A percentile compares a stretch with the other conserved stretches of the same genome.
Conservation (phyloP, 345 rosid species). For the Heritiera fomes region DNA sequence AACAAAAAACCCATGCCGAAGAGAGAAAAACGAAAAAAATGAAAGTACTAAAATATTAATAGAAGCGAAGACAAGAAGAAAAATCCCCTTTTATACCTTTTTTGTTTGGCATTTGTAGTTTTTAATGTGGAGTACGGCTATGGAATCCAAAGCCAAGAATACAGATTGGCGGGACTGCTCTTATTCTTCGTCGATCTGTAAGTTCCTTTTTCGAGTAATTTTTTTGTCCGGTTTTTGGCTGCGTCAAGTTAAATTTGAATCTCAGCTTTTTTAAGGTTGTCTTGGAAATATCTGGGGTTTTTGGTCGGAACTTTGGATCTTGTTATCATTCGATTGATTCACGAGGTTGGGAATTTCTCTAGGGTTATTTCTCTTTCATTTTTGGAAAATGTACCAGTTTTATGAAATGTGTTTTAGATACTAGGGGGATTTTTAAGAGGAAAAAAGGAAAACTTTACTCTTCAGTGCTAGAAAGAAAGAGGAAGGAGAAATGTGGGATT, state of each 20-base stretch:
- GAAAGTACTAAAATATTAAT: neutral
- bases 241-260: neutral
- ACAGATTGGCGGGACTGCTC: neutral
- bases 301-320: constrained; percentile 14
- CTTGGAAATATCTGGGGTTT: constrained; percentile 15
- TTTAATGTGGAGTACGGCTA: constrained; percentile 7
- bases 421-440: neutral
- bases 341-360: constrained; percentile 11
- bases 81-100: neutral
- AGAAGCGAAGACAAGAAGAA: neutral
- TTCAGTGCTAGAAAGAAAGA: neutral
- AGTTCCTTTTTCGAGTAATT: neutral
- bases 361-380: constrained; percentile 15
- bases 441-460: neutral
- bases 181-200: constrained; percentile 18
- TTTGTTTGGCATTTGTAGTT: neutral
- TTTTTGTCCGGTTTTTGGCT: neutral
- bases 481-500: neutral
- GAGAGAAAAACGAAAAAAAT: neutral
- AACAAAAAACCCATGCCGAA: neutral
- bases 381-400: constrained; percentile 21
- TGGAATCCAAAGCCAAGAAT: constrained; percentile 13
- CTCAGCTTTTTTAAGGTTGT: constrained; percentile 4
- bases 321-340: neutral
- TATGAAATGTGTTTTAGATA: constrained; percentile 6